Base-by-base conservation (phyloP, 257 asterid genomes). In the Plantago elongata region DNA sequence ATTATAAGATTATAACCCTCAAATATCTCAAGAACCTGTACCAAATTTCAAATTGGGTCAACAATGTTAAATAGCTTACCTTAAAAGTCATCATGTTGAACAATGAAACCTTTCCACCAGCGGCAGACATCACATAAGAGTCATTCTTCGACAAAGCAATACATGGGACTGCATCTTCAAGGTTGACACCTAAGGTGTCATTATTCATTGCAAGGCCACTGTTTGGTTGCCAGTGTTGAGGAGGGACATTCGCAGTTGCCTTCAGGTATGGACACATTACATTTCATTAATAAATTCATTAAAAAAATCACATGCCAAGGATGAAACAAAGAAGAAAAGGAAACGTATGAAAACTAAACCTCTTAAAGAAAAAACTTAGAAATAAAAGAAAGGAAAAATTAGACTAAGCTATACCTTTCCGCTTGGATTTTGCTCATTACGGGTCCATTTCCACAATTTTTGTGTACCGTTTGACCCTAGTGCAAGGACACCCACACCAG, bases 401-500 rank as follows among this genome's bases (percentile, higher is more conserved):
- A 51, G 29, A 51, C 12, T 18, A 15, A 42, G 34, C 45, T 73
- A 22, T 22, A 89, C 99, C 94, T 89, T 92, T 72, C 90, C 96
- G 72, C 74, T 76, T 64, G 88, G 77, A 75, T 89, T 89, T 48
- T 88, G 87, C 15, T 92, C 97, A 72, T 70, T 82, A 65, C 95
- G 81, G 70, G 72, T 89, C 99, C 99, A 89, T 72, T 92, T 92
- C 99, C 99, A 92, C 45, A 92, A 89, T 65, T 80, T 67, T 71
- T 92, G 99, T 77, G 79, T 75, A 68, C 95, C 99, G 58, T 92
- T 92, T 43, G 97, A 84, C 46, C 93, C 96, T 54, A 92, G 77
- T 64, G 98, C 95, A 52, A 92, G 72, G 60, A 92, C 68, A 27
- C 93, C 90, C 75, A 71, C 75, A 27, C 99, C 97, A 13, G 95